Conservation (phyloP, 2,329 filamentous ascomycete genomes). For the Anthostomella pinea region DNA sequence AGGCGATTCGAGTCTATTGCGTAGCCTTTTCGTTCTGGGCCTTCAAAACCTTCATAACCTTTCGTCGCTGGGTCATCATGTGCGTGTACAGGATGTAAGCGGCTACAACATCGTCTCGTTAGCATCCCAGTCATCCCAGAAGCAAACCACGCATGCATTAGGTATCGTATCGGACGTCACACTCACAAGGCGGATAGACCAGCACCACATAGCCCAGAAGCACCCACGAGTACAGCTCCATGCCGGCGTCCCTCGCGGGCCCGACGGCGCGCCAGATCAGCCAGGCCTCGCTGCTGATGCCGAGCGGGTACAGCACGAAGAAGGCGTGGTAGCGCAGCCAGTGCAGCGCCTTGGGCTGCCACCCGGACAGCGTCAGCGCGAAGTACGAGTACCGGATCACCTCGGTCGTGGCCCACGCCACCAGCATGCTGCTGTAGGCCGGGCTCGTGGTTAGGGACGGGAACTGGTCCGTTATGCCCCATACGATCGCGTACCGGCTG, state of each 20-base stretch:
- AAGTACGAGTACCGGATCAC: constrained; percentile 94
- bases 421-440: constrained; percentile 72
- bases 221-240: constrained; percentile 59
- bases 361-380: constrained; percentile 62
- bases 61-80: constrained; percentile 88
- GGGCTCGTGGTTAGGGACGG: constrained; percentile 56
- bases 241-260: constrained; percentile 49
- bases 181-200: constrained; percentile 78
- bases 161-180: too few species aligned
- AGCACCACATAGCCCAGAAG: constrained; percentile 72
- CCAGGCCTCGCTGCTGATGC: constrained; percentile 82
- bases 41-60: constrained; percentile 67
- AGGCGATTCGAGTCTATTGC: constrained; percentile 33
- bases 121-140: neutral
- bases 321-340: constrained; percentile 94
- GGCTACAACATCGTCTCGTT: constrained; percentile 40
- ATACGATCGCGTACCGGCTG: constrained; percentile 83
- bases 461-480: constrained; percentile 76
- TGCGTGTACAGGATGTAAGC: constrained; percentile 86
- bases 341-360: constrained; percentile 63
- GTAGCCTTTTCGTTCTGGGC: constrained; percentile 41
- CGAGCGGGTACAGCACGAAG: constrained; percentile 86
- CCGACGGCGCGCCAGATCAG: constrained; percentile 70
- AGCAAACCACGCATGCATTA: too few species aligned
- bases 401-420: constrained; percentile 88